Evolutionary conservation across 805 yeast genomes (phyloP), one percentile per base, ranked within the genome.

Genomic region (Candida nanaspora): DNA sequence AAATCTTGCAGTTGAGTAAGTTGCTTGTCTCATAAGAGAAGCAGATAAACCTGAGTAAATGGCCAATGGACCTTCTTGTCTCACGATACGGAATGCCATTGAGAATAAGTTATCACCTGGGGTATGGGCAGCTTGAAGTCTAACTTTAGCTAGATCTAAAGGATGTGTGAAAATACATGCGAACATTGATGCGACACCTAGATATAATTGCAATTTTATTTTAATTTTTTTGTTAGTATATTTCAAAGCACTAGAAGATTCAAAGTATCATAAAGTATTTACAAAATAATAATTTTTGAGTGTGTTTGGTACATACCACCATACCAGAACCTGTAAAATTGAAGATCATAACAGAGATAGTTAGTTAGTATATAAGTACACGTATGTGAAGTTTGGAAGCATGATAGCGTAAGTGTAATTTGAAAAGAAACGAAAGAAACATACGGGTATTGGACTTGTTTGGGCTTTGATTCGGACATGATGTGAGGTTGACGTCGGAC

Each of bases 21-120:
- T 86, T 2, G 86, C 93, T 61, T 87, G 96, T 56, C 96, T 76
- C 41, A 86, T 65, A 32, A 87, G 59, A 2, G 93, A 82, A 1
- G 96, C 96, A 41, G 85, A 76, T 32, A 86, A 68, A 1, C 96
- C 96, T 1, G 86, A 76, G 55, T 87, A 86, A n/a, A 84, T 70
- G 28, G 82, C 84, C 34, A 72, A 53, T n/a, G 68, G 49, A 9
- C 86, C 94, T 58, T 86, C 93, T 40, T 68, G 59, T n/a, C 62
- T 68, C 22, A 78, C 61, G 16, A 85, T 82, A 39, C 69, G 70
- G 30, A 60, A 57, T n/a, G 83, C 70, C 75, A 86, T 82, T 6
- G 74, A 64, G 7, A 75, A 55, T 47, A 86, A 66, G 0, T 78
- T 68, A 41, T 77, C 82, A 33, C 86, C 86, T 3, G 85, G 82